Conservation (phyloP, 2,329 filamentous ascomycete species). For the Colletotrichum orchidophilum region DNA sequence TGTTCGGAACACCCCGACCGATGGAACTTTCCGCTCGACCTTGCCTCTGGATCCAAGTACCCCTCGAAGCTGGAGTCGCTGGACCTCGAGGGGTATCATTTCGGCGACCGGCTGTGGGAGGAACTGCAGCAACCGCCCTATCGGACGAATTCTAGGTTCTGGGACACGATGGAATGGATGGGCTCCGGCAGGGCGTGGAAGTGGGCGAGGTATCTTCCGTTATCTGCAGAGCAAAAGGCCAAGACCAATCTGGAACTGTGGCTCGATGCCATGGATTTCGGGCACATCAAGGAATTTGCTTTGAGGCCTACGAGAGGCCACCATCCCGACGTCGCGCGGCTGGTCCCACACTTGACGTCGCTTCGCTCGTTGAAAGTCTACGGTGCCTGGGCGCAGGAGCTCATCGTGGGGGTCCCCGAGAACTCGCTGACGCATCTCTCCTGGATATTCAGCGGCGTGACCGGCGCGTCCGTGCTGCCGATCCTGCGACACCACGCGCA, state of each 20-base stretch:
- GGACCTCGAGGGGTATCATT: conserved; percentile 20
- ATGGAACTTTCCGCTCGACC: conserved; percentile 2
- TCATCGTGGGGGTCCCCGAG: background rate
- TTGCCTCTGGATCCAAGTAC: background rate
- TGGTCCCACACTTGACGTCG: background rate
- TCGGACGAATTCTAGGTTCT: background rate
- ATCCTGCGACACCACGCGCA: conserved; percentile 12
- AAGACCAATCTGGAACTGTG: conserved; percentile 24
- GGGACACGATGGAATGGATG: background rate
- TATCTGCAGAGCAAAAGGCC: background rate
- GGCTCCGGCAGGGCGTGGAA: background rate
- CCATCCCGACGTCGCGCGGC: background rate
- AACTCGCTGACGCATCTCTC: conserved; percentile 13
- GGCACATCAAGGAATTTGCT: background rate
- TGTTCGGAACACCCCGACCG: conserved; percentile 6
- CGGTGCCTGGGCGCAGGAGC: background rate
- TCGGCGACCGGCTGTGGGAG: conserved; percentile 4
- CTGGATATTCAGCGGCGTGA: conserved; percentile 2
- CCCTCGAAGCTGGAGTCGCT: conserved; percentile 4
- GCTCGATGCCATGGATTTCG: conserved; percentile 25
- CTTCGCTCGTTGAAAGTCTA: background rate
- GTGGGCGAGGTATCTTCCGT: conserved; percentile 2
- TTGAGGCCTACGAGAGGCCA: background rate
- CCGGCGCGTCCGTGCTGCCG: background rate
- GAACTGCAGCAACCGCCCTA: background rate